Percentiles rank a stretch among this genome's conserved stretches.
Evolutionary conservation across 495 filamentous ascomycete species (phyloP).

Genomic region (Usnea hakonensis): DNA sequence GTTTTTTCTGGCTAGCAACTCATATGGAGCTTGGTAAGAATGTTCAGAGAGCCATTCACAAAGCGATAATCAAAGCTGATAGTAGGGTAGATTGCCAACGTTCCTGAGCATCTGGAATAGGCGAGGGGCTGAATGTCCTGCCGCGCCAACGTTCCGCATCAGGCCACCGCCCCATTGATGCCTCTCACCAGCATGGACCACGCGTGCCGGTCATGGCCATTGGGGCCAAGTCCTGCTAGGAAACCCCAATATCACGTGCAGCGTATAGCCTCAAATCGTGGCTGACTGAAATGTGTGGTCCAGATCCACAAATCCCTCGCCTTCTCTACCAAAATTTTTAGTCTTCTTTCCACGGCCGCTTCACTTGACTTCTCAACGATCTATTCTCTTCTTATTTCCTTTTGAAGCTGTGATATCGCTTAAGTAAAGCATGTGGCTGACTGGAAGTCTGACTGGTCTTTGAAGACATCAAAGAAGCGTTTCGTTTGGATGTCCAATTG

Average conservation of each 20-base stretch:
- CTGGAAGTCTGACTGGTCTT: background rate
- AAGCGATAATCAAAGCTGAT: background rate
- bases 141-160: background rate
- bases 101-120: background rate
- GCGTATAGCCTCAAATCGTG: background rate
- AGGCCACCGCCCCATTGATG: background rate
- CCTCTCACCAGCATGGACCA: background rate
- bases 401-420: background rate
- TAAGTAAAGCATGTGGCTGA: background rate
- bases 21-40: background rate
- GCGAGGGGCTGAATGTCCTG: background rate
- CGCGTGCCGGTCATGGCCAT: background rate
- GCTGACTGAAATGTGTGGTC: background rate
- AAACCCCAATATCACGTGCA: background rate
- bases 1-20: no score
- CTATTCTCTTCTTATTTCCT: background rate
- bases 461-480: background rate
- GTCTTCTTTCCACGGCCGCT: no score
- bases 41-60: background rate
- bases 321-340: background rate
- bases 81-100: background rate
- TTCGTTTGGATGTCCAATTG: background rate
- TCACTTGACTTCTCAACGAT: no score
- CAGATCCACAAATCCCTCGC: background rate
- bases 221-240: background rate